Base-by-base conservation (phyloP, 768 basidiomycete species). In the Hysterangium stoloniferum region DNA sequence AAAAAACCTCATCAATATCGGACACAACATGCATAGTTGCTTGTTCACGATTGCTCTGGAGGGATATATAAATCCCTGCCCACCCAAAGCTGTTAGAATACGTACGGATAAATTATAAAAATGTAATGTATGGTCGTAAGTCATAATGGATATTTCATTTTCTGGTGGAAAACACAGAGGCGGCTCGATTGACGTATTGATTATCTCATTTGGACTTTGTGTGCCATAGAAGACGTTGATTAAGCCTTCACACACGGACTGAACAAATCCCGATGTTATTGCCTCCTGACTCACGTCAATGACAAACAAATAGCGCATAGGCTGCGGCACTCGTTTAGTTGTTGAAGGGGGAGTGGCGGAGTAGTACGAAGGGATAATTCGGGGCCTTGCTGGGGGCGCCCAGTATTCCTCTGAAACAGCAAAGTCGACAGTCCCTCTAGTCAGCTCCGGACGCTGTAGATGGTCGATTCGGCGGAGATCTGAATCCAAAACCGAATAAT, bases 1-100 rank as follows among this genome's bases (percentile, higher is more conserved):
- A 65, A 65, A 94, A 98, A 17, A 92, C 81, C 48, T 99, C 96
- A n/a, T 91, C 85, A 32, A 98, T 67, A 62, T 98, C 96, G 1
- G 87, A 70, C 7, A 97, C 77, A 37, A 98, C 78, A 37, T 94
- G 71, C 73, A 94, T 84, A 31, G 74, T 73, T 1, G 79, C 73
- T 57, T 72, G 68, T 31, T 66, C 67, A 24, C 68, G 63, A 61
- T 76, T 69, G 59, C 71, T 66, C 72, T 76, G 52, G 31, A 28
- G 19, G 11, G 4, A 3, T 2, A 32, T 4, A 20, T 33, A 41
- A 20, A n/a, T n/a, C n/a, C n/a, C n/a, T n/a, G n/a, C n/a, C n/a
- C n/a, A n/a, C n/a, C n/a, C n/a, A n/a, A n/a, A n/a, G n/a, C n/a
- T n/a, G 52, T 44, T 33, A 49, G 52, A 52, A 46, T 51, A 68